A percentile compares a stretch with the other conserved stretches of the same genome.
phyloP scores from a whole-genome alignment of 495 filamentous ascomycete species.

The Penicillium atrosanguineum region DNA sequence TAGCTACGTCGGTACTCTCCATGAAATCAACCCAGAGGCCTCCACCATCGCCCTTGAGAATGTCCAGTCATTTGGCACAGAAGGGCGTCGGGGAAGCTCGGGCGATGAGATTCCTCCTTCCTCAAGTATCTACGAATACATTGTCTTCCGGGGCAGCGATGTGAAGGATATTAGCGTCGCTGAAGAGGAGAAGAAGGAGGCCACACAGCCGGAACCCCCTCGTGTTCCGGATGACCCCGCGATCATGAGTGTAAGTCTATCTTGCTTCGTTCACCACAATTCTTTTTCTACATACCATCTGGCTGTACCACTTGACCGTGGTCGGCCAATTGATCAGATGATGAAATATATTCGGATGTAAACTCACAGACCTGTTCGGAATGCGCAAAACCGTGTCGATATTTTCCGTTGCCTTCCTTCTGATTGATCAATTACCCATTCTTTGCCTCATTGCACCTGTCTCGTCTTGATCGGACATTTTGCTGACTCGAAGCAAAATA shows the following conservation, averaged over 20 bases:
- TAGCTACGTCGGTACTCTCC: slow-evolving; percentile 92
- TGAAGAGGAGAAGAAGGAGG: slow-evolving; percentile 69
- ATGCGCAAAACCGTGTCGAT: slow-evolving; percentile 93
- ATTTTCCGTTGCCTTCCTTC: slow-evolving; percentile 99
- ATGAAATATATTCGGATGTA: slow-evolving; percentile 58
- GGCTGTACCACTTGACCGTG: slow-evolving; percentile 1
- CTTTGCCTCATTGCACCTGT: slow-evolving; percentile 1
- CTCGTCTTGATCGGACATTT: slow-evolving; percentile 4
- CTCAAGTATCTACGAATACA: slow-evolving; percentile 92
- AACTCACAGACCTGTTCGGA: slow-evolving; percentile 64
- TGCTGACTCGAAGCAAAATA: slow-evolving; percentile 30
- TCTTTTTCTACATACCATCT: slow-evolving; percentile 1
- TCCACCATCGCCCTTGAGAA: slow-evolving; percentile 95
- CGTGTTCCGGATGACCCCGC: slow-evolving; percentile 92
- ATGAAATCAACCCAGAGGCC: slow-evolving; percentile 96
- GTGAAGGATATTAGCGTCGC: slow-evolving; percentile 97
- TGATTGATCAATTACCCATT: slow-evolving; percentile 50
- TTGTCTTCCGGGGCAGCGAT: slow-evolving; percentile 97
- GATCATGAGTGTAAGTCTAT: slow-evolving; percentile 86
- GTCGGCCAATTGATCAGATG: slow-evolving; percentile 50
- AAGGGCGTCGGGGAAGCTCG: slow-evolving; percentile 76
- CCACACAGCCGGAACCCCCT: slow-evolving; percentile 60
- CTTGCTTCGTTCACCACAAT: neutral
- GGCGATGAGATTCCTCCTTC: slow-evolving; percentile 78
- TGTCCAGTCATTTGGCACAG: slow-evolving; percentile 89